Base-by-base conservation (phyloP, 148 eudicot species). In the Diospyros lotus region DNA sequence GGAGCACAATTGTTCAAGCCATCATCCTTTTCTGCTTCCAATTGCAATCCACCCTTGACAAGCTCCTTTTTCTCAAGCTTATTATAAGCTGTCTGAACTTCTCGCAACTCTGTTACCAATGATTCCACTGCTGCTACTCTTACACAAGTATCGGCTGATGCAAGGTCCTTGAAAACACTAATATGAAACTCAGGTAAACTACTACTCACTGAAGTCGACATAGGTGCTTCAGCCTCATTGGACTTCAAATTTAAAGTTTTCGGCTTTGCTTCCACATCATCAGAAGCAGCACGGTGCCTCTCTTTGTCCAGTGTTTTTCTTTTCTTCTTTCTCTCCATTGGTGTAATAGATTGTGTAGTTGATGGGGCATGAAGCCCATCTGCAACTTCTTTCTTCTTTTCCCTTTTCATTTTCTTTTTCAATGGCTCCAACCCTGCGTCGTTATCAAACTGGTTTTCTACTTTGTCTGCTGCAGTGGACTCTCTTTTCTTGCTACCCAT, bases 21-120 rank as follows among this genome's bases (percentile, higher is more conserved):
- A 87, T 95, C 98, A 78, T 90, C 87, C 82, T 90, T 92, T 60
- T 85, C 91, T 28, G 97, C 97, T 86, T 95, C 98, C 83, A 93
- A 77, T 71, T 82, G 80, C 75, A 83, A 78, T 61, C 82, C 87
- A 70, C 83, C 83, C 52, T 87, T 86, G 73, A 75, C 69, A 51
- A 15, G 76, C n/a, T 85, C 90, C 78, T 81, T 85, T 45, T 73
- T 79, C 64, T 88, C 88, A 3, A 80, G 62, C 76, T 72, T 70
- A 11, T 89, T 93, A 76, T 81, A 93, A 0, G 90, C 97, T 43
- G 58, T 84, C 71, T 96, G 99, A 66, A 96, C 91, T 68, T 84
- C 89, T 76, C 15, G 73, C 86, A 93, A 74, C 87, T 96, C 93
- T 14, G 60, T 62, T 3, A 86, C 97, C 88, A 95, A 76, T 43